A percentile compares a stretch with the other conserved stretches of the same genome.
Conservation (phyloP, 1,284 basidiomycete species). For the Marasmius fiardii region DNA sequence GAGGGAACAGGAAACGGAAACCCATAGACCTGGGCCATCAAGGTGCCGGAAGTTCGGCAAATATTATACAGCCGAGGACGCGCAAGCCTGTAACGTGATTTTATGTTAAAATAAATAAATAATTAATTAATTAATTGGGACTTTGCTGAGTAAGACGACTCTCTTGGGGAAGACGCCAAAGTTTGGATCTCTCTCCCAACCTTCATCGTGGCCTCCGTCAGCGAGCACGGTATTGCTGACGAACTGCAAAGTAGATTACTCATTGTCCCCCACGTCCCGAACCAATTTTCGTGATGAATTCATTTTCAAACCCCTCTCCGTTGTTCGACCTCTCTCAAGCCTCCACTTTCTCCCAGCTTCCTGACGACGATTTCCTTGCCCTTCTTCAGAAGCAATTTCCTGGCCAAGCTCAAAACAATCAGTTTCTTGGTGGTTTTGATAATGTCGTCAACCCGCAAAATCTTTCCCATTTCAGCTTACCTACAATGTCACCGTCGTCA, state of each 20-base stretch:
- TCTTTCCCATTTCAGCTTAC: conserved; percentile 40
- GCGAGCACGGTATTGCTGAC: not conserved
- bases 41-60: no score
- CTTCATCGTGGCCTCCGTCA: conserved; percentile 1
- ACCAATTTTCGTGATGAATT: conserved; percentile 31
- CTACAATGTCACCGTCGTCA: conserved; percentile 46
- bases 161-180: not conserved
- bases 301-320: conserved; percentile 37
- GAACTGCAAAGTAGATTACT: not conserved
- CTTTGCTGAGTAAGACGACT: not conserved
- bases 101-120: not conserved
- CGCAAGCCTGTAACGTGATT: not conserved
- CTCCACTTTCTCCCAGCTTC: conserved; percentile 58
- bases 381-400: conserved; percentile 74
- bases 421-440: conserved; percentile 17
- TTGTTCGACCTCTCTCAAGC: conserved; percentile 70
- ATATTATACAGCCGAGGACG: not conserved
- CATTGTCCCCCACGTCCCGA: conserved; percentile 6
- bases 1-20: no score
- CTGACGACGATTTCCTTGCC: conserved; percentile 75
- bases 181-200: not conserved
- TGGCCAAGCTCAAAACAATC: conserved; percentile 21
- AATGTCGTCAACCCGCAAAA: conserved; percentile 57
- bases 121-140: not conserved
- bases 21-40: no score